phyloP scores from a whole-genome alignment of 768 basidiomycete genomes.

The Suillus sp. region DNA sequence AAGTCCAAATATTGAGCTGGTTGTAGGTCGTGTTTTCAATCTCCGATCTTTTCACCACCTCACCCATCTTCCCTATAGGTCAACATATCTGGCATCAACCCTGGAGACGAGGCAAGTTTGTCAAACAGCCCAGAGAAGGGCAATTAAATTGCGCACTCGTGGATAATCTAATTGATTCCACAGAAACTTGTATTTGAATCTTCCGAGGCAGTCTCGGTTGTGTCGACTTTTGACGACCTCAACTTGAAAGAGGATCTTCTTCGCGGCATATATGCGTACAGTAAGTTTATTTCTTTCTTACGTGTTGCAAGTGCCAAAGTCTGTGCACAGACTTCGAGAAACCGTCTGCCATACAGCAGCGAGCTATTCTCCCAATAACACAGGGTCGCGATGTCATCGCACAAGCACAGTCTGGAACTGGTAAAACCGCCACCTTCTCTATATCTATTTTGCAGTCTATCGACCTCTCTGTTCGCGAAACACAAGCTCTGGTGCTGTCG shows the following conservation, averaged over 20 bases:
- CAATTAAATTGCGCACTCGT: constrained; percentile 3
- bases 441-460: constrained; percentile 98
- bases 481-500: constrained; percentile 94
- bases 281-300: constrained; percentile 45
- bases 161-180: background rate
- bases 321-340: constrained; percentile 81
- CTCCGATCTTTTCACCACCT: too few relatives aligned
- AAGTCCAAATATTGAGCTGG: too few relatives aligned
- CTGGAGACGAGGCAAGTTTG: constrained; percentile 78
- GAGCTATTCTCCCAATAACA: constrained; percentile 94
- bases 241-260: constrained; percentile 93
- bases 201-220: constrained; percentile 85
- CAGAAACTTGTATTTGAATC: constrained; percentile 96
- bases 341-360: constrained; percentile 97
- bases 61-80: constrained; percentile 27
- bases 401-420: constrained; percentile 98
- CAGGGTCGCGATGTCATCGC: constrained; percentile 98
- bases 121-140: constrained; percentile 15
- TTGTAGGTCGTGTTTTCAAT: too few relatives aligned
- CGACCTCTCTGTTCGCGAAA: constrained; percentile 92
- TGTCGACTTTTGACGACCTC: constrained; percentile 89
- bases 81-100: constrained; percentile 80
- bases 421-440: constrained; percentile 99
- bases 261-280: constrained; percentile 98
- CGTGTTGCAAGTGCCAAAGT: constrained; percentile 11